Base-by-base conservation (phyloP, 169 alveolate species). In the Cryptosporidium tyzzeri region DNA sequence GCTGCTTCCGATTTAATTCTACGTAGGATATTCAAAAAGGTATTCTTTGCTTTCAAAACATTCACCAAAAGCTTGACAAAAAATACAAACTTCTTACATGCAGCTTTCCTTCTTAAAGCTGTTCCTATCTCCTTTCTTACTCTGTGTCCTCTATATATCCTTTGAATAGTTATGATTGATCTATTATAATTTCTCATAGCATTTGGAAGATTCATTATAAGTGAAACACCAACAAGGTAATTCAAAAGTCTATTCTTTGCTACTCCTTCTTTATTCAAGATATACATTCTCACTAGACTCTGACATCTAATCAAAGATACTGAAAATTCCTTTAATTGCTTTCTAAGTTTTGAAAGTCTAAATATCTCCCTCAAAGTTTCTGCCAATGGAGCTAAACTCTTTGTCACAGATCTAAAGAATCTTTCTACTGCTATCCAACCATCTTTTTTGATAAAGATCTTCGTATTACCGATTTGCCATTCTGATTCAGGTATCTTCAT, bases 361-460 rank as follows among this genome's bases (percentile, higher is more conserved):
- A 87, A 92, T 44, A 87, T 84, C n/a, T 75, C 75, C 33, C 86
- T 86, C 33, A 92, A 71, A 55, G 29, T 74, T 48, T 86, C 73
- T 33, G 87, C 89, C 41, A 92, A 75, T 48, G 94, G 94, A 70
- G 62, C 65, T 39, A 92, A 51, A 65, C 85, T 92, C 31, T 86
- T 85, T 73, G 87, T 87, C 10, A 80, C 91, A 9, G 92, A 59
- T 8, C 94, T 23, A 75, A 92, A 87, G 62, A 70, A 87, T 45
- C 89, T 51, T 45, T 92, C 94, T 16, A 92, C 91, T 50, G 92
- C 85, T 10, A 92, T 70, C 94, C 94, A 92, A 39, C 94, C 94
- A 3, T 71, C 84, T 53, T 92, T 92, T 18, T 92, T 86, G 69
- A 92, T 61, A 39, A 92, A 92, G 29, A 92, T 70, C 26, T 86